These are phyloP conservation scores for Plasmodium knowlesi DNA, from an alignment of 169 alveolate genomes.

Conservation along the genomic window DNA sequence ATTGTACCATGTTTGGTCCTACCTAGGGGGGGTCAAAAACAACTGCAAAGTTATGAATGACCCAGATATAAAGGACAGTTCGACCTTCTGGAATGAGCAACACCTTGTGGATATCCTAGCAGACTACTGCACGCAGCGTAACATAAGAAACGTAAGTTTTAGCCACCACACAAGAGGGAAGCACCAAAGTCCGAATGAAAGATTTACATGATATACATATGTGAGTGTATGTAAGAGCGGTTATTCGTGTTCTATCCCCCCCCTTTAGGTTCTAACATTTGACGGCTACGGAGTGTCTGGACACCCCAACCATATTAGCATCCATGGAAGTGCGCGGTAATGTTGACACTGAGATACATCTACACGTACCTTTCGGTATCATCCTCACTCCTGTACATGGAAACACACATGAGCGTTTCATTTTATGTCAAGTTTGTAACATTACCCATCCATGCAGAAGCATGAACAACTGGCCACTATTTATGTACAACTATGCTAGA, in stretches of 20 bases:
- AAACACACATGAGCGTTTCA: neutral
- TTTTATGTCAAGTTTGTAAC: neutral
- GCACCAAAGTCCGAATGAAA: neutral
- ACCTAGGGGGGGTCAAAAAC: slow-evolving; percentile 39
- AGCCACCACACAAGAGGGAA: neutral
- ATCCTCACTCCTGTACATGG: neutral
- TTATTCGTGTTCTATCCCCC: neutral
- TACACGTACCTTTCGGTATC: neutral
- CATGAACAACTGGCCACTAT: neutral
- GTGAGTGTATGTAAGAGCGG: neutral
- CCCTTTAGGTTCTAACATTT: slow-evolving; percentile 77
- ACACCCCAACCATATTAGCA: slow-evolving; percentile 83
- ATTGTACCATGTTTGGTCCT: slow-evolving; percentile 75
- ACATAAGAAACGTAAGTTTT: slow-evolving; percentile 17
- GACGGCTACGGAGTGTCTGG: slow-evolving; percentile 82
- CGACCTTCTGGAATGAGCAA: slow-evolving; percentile 49
- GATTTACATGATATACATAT: neutral
- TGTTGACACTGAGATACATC: neutral
- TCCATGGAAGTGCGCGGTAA: slow-evolving; percentile 69
- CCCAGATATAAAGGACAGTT: slow-evolving; percentile 17
- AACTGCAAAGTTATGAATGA: slow-evolving; percentile 30
- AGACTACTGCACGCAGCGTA: slow-evolving; percentile 15
- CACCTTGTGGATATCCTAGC: neutral
- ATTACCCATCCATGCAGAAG: neutral
- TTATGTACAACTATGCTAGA: neutral